Percentiles rank a stretch among this genome's conserved stretches.
Evolutionary conservation across 1,284 basidiomycete genomes (phyloP).

Genomic region (Moniliophthora roreri): DNA sequence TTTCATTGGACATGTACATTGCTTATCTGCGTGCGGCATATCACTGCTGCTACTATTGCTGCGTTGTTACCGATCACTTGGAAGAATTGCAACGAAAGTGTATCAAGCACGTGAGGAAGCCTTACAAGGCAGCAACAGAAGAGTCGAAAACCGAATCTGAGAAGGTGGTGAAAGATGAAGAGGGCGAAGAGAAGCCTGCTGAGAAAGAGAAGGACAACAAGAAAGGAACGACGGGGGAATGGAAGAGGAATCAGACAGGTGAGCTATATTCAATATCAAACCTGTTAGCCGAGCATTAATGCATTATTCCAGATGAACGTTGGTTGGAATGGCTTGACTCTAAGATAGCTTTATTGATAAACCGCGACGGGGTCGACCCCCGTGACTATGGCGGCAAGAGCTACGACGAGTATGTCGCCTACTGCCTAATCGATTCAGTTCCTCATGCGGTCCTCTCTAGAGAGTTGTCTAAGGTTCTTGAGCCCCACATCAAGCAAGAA

Average conservation of each 20-base stretch:
- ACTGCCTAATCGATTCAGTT: constrained; percentile 9
- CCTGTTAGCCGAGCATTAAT: constrained; percentile 9
- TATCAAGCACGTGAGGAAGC: constrained; percentile 84
- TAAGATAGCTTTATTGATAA: constrained; percentile 77
- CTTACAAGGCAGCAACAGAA: constrained; percentile 54
- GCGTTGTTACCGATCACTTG: constrained; percentile 85
- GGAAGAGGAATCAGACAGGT: constrained; percentile 63
- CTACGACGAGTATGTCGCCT: constrained; percentile 77
- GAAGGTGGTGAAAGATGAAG: constrained; percentile 30
- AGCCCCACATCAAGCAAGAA: constrained; percentile 86
- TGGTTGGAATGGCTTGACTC: constrained; percentile 87
- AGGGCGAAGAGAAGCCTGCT: constrained; percentile 39
- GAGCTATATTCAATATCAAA: constrained; percentile 25
- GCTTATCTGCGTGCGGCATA: constrained; percentile 83
- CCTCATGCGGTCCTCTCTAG: constrained; percentile 37
- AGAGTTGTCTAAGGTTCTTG: constrained; percentile 77
- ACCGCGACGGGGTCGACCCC: constrained; percentile 77
- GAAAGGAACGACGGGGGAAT: constrained; percentile 50
- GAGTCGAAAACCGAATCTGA: constrained; percentile 52
- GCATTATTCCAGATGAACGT: constrained; percentile 67
- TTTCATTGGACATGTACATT: constrained; percentile 83
- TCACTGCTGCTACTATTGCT: constrained; percentile 95
- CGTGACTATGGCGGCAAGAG: constrained; percentile 86
- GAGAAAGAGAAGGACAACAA: constrained; percentile 44
- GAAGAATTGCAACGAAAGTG: constrained; percentile 95